Conservation (phyloP, 1,139 yeast species). For the Diutina rugosa region DNA sequence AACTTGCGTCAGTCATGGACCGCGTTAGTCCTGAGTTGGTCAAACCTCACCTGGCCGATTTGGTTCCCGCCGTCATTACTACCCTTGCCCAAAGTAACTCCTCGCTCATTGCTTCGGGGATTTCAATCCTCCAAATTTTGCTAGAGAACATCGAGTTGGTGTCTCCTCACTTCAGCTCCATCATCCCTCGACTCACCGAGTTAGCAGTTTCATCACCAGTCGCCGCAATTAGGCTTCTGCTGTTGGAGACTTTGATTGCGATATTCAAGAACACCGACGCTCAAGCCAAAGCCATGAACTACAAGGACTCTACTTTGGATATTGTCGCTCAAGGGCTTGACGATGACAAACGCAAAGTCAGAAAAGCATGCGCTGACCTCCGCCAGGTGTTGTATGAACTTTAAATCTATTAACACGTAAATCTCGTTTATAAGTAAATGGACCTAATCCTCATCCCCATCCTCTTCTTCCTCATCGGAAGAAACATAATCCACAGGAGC, state of each 20-base stretch:
- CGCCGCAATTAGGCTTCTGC: constrained; percentile 32
- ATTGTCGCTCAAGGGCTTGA: constrained; percentile 46
- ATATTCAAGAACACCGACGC: constrained; percentile 29
- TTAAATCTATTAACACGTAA: not conserved
- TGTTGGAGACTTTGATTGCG: constrained; percentile 43
- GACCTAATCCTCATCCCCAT: constrained; percentile 5
- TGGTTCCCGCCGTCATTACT: constrained; percentile 62
- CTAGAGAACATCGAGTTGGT: constrained; percentile 18
- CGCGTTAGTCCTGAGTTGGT: constrained; percentile 53
- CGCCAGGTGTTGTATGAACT: constrained; percentile 64
- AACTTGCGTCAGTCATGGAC: constrained; percentile 55
- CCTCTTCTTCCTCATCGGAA: constrained; percentile 30
- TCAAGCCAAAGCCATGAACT: constrained; percentile 31
- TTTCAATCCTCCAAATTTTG: constrained; percentile 31
- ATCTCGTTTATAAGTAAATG: not conserved
- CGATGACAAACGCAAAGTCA: constrained; percentile 60
- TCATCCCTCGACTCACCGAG: constrained; percentile 43
- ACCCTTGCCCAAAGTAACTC: not conserved
- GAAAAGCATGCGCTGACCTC: constrained; percentile 66
- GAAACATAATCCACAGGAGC: constrained; percentile 65
- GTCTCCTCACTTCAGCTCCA: constrained; percentile 37
- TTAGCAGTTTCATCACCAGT: constrained; percentile 12
- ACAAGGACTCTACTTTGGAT: constrained; percentile 34
- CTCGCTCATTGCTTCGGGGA: constrained; percentile 18
- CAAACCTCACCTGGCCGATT: constrained; percentile 42